Conservation (phyloP, 169 alveolate species). For the Theileria luwenshuni region DNA sequence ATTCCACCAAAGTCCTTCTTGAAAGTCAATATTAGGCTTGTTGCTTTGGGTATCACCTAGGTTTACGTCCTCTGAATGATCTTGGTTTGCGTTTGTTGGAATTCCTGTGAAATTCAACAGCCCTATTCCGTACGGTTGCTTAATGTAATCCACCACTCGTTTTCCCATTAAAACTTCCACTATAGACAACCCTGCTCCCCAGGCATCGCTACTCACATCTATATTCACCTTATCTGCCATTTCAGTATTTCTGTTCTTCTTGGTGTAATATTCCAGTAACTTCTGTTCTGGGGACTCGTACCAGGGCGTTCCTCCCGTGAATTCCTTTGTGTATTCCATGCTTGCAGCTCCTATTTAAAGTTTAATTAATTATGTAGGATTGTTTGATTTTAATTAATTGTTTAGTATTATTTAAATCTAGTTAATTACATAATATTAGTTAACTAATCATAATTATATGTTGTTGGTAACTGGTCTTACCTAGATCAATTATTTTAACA, state of each 20-base stretch:
- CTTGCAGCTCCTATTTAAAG: constrained; percentile 73
- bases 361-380: not conserved
- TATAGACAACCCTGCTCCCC: constrained; percentile 87
- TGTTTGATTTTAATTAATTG: too few species aligned
- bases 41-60: not conserved
- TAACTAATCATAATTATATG: not conserved
- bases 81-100: constrained; percentile 38
- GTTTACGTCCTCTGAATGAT: constrained; percentile 15
- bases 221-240: constrained; percentile 78
- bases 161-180: constrained; percentile 81
- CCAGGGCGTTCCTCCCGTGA: constrained; percentile 88
- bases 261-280: constrained; percentile 81
- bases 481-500: constrained; percentile 82
- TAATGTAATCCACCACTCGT: constrained; percentile 79
- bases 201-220: constrained; percentile 80
- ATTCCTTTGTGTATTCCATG: constrained; percentile 82
- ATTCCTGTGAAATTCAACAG: constrained; percentile 80
- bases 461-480: constrained; percentile 24
- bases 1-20: constrained; percentile 68
- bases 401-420: not conserved
- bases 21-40: not conserved
- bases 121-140: constrained; percentile 81
- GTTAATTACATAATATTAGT: not conserved
- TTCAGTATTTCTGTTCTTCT: constrained; percentile 74
- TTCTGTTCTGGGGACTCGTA: constrained; percentile 88